Percentiles rank a stretch among this genome's conserved stretches.
These are phyloP conservation scores for Vigna mungo DNA, from an alignment of 306 rosid species.

Conservation along the genomic window DNA sequence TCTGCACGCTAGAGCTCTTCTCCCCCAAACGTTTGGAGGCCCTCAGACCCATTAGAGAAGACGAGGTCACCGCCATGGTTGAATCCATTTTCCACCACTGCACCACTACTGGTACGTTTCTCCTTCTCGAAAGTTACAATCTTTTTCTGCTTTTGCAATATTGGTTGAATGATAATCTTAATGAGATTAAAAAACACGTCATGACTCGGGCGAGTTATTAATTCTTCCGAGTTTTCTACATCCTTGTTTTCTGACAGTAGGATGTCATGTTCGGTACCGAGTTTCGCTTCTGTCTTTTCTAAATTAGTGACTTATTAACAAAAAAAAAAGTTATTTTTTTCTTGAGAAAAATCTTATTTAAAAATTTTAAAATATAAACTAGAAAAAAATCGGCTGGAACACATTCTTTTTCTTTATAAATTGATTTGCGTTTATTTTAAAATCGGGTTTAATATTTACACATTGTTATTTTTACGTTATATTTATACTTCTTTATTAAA, in stretches of 20 bases:
- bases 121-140: not conserved
- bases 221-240: not conserved
- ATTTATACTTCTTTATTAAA: not conserved
- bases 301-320: too few relatives aligned
- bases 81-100: conserved; percentile 68
- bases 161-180: not conserved
- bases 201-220: not conserved
- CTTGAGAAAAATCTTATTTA: too few relatives aligned
- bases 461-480: not conserved
- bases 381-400: not conserved
- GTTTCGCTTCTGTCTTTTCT: too few relatives aligned
- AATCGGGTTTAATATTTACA: not conserved
- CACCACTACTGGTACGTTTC: conserved; percentile 57
- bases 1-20: conserved; percentile 93
- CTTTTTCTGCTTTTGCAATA: not conserved
- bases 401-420: not conserved
- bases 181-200: not conserved
- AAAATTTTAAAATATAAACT: not conserved
- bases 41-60: conserved; percentile 82
- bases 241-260: not conserved
- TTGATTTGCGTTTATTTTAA: not conserved
- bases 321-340: too few relatives aligned
- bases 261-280: too few relatives aligned
- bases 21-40: conserved; percentile 70
- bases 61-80: conserved; percentile 90